A percentile compares a stretch with the other conserved stretches of the same genome.
Conservation (phyloP, 2,329 filamentous ascomycete genomes). For the Volutella citrinella region DNA sequence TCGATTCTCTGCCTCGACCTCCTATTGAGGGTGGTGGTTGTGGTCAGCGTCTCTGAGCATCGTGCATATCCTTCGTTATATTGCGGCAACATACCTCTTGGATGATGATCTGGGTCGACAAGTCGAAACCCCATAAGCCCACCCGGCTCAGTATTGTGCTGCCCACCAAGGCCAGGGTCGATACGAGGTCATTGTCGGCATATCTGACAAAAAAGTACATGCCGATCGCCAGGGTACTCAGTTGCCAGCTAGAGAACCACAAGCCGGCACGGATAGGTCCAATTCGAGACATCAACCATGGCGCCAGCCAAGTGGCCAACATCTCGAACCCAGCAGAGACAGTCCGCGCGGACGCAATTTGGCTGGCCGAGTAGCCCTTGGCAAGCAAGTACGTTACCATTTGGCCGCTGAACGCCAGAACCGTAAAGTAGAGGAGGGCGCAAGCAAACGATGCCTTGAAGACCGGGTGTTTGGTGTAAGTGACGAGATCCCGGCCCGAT, state of each 20-base stretch:
- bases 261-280: slow-evolving; percentile 63
- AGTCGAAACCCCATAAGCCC: slow-evolving; percentile 60
- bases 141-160: slow-evolving; percentile 55
- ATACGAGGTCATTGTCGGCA: slow-evolving; percentile 27
- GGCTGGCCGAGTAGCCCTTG: slow-evolving; percentile 46
- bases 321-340: slow-evolving; percentile 55
- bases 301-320: slow-evolving; percentile 58
- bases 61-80: neutral
- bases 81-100: slow-evolving; percentile 48
- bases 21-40: slow-evolving; percentile 33
- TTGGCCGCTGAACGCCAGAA: slow-evolving; percentile 56
- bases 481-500: slow-evolving; percentile 15
- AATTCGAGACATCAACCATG: slow-evolving; percentile 51
- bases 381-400: slow-evolving; percentile 64
- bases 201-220: slow-evolving; percentile 39
- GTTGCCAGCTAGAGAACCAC: slow-evolving; percentile 69
- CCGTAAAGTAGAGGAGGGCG: slow-evolving; percentile 60
- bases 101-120: slow-evolving; percentile 58
- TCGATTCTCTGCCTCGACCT: slow-evolving; percentile 53
- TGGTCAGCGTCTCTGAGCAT: neutral
- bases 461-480: slow-evolving; percentile 52
- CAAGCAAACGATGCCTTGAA: slow-evolving; percentile 60
- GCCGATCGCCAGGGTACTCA: slow-evolving; percentile 49
- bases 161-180: slow-evolving; percentile 46
- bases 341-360: slow-evolving; percentile 53